These are phyloP conservation scores for Pogostemon cablin DNA, from an alignment of 257 asterid species.

Conservation along the genomic window DNA sequence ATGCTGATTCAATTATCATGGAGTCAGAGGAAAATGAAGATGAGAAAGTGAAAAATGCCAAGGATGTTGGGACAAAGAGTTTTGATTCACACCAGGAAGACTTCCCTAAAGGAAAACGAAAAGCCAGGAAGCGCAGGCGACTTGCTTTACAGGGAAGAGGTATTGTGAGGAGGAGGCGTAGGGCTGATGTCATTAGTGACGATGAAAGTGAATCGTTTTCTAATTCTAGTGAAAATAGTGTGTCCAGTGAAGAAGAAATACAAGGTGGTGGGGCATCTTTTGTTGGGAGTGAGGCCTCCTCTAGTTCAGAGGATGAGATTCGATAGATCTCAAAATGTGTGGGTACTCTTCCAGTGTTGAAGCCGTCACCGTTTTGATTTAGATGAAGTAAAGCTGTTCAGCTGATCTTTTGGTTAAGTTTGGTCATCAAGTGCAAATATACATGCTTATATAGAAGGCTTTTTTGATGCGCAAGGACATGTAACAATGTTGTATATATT, in stretches of 20 bases:
- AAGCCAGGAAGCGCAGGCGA: slow-evolving; percentile 79
- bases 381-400: too few species aligned
- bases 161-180: slow-evolving; percentile 61
- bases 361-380: not conserved
- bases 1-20: slow-evolving; percentile 52
- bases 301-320: slow-evolving; percentile 69
- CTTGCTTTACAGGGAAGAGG: slow-evolving; percentile 73
- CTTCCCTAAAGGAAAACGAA: slow-evolving; percentile 84
- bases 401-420: not conserved
- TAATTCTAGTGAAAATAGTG: slow-evolving; percentile 59
- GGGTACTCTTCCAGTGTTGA: not conserved
- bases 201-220: slow-evolving; percentile 74
- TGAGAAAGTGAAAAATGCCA: slow-evolving; percentile 37
- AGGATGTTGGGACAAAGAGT: slow-evolving; percentile 55
- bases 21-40: slow-evolving; percentile 83
- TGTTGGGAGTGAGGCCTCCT: slow-evolving; percentile 60
- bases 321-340: slow-evolving; percentile 18
- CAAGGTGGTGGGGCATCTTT: slow-evolving; percentile 57
- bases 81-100: slow-evolving; percentile 78
- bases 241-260: slow-evolving; percentile 74
- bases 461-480: slow-evolving; percentile 19
- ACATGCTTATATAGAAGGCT: not conserved
- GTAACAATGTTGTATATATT: slow-evolving; percentile 40
- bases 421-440: too few species aligned
- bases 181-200: slow-evolving; percentile 68